phyloP scores from a whole-genome alignment of 139 green algal genomes.

The Chlorella sp. region DNA sequence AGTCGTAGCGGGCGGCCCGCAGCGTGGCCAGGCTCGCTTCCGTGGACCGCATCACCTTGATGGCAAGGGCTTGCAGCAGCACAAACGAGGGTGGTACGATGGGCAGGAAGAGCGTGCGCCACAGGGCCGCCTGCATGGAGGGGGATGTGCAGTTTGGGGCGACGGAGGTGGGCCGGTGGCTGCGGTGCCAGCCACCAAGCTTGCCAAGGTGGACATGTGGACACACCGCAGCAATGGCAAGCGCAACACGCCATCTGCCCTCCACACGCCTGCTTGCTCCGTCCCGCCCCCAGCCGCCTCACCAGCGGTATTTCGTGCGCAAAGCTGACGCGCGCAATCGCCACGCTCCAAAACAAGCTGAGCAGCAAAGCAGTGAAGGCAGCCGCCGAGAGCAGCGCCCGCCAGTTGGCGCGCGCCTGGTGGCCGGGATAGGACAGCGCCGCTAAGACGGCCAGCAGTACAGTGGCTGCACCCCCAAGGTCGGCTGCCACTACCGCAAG shows the following conservation, averaged over 20 bases:
- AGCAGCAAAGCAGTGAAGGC: background rate
- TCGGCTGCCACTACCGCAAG: background rate
- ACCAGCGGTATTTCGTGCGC: background rate
- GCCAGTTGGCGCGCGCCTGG: background rate
- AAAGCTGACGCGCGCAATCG: background rate
- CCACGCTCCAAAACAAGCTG: conserved; percentile 1
- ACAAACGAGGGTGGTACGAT: conserved; percentile 17
- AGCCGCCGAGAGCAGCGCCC: background rate
- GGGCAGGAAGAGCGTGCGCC: conserved; percentile 37
- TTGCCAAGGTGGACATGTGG: no score
- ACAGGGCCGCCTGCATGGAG: background rate
- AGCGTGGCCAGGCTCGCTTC: conserved; percentile 7
- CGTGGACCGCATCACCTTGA: background rate
- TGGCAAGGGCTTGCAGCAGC: background rate
- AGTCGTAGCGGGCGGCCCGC: conserved; percentile 7
- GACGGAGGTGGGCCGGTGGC: no score
- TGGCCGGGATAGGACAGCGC: background rate
- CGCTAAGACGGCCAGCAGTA: background rate
- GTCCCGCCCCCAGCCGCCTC: background rate
- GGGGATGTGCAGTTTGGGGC: no score
- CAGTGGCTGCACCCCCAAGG: background rate
- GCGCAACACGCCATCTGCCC: no score
- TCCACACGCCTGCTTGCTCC: no score
- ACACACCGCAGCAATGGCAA: no score
- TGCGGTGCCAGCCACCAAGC: no score